These are phyloP conservation scores for Clarireedia monteithiana DNA, from an alignment of 2,329 filamentous ascomycete genomes.

Conservation along the genomic window DNA sequence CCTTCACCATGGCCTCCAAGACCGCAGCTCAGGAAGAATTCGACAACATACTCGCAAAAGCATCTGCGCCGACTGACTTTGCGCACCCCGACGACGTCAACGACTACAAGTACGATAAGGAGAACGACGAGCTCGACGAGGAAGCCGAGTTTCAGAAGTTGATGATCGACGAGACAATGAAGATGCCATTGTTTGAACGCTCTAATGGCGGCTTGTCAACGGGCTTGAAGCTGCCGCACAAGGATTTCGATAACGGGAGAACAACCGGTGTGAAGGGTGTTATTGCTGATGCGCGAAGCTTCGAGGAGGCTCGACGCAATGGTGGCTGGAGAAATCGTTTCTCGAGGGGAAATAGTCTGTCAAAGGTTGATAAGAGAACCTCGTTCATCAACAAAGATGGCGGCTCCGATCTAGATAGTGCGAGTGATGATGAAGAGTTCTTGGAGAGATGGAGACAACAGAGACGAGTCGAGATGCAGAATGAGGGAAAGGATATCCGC, in stretches of 20 bases:
- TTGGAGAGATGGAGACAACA: slow-evolving; percentile 79
- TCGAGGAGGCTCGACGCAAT: slow-evolving; percentile 54
- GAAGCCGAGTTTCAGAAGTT: slow-evolving; percentile 29
- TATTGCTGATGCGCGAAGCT: slow-evolving; percentile 74
- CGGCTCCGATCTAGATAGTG: slow-evolving; percentile 23
- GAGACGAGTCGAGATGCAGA: slow-evolving; percentile 69
- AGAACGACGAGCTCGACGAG: slow-evolving; percentile 49
- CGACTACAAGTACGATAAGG: slow-evolving; percentile 40
- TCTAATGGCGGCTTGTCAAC: slow-evolving; percentile 15
- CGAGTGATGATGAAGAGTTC: slow-evolving; percentile 66
- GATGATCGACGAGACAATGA: slow-evolving; percentile 57
- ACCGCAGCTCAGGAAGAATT: slow-evolving; percentile 62
- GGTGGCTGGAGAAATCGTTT: slow-evolving; percentile 30
- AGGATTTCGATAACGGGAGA: slow-evolving; percentile 56
- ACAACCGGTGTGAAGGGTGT: slow-evolving; percentile 82
- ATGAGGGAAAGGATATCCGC: slow-evolving; percentile 47
- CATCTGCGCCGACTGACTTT: slow-evolving; percentile 29
- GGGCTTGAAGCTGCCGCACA: slow-evolving; percentile 50
- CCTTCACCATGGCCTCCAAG: slow-evolving; percentile 28
- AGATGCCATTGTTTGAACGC: slow-evolving; percentile 50
- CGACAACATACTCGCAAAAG: slow-evolving; percentile 52
- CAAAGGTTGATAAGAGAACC: slow-evolving; percentile 15
- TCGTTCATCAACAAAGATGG: slow-evolving; percentile 24
- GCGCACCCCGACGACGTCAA: slow-evolving; percentile 50
- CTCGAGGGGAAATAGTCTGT: slow-evolving; percentile 42